Evolutionary conservation across 495 filamentous ascomycete genomes (phyloP), one percentile per base, ranked within the genome.

Genomic region (Alectoria sarmentosa): DNA sequence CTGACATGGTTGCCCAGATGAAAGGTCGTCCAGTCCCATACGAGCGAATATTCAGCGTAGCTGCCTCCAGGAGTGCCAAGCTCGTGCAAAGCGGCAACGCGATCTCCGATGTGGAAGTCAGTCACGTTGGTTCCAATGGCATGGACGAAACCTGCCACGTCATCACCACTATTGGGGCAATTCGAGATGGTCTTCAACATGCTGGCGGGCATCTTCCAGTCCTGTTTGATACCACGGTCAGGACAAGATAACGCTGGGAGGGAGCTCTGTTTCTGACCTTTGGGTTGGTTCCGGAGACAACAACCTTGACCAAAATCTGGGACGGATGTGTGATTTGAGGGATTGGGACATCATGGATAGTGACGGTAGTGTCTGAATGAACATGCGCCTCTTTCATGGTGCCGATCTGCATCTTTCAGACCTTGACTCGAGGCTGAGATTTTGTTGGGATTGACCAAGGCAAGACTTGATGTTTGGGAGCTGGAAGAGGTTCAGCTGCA

Each of bases 281-380:
- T 6, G 90, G 90, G 73, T 91, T 91, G 34, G 82, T 84, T 17
- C 85, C 86, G 38, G 78, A 80, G 15, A 84, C 83, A 21, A 86
- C 74, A 36, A 90, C 86, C 62, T 83, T 83, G 70, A 89, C 90
- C n/a, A 91, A 77, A 36, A 91, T 75, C 63, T 92, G 82, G 64
- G 82, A 78, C 6, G 78, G 75, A 30, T 62, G 46, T 54, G 78
- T 75, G 0, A 84, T 84, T 30, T 75, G 74, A 4, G 88, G 88
- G 63, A 87, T 80, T 21, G 82, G 77, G 41, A 79, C 78, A 65
- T 89, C 83, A 61, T 83, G 73, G 64, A 90, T 82, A 48, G 80
- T 67, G 75, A 89, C 86, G 61, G 75, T 74, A 32, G 77, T 65
- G 70, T 78, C 81, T 36, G 71, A 69, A 66, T 65, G 63, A 14